A percentile compares a stretch with the other conserved stretches of the same genome.
phyloP scores from a whole-genome alignment of 2,329 filamentous ascomycete species.

The Aspergillus hortae region DNA sequence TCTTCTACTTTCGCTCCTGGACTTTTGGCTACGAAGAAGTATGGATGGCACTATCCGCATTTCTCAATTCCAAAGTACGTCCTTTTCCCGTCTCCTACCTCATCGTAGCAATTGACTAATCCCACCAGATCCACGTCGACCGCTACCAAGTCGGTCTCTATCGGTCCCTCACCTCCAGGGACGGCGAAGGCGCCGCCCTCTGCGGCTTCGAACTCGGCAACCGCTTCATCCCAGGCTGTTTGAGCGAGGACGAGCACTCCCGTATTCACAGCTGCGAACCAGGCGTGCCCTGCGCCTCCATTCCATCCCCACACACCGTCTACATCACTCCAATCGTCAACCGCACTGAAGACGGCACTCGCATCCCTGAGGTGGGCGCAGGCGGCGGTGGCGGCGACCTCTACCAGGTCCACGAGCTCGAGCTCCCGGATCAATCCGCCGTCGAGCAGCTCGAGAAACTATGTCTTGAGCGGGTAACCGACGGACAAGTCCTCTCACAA shows the following conservation, averaged over 20 bases:
- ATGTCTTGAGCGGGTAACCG: constrained; percentile 41
- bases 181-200: constrained; percentile 62
- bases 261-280: constrained; percentile 85
- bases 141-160: constrained; percentile 75
- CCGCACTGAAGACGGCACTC: constrained; percentile 52
- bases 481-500: constrained; percentile 22
- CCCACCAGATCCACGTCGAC: constrained; percentile 69
- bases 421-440: constrained; percentile 49
- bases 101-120: constrained; percentile 11
- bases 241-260: constrained; percentile 61
- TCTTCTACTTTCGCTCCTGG: constrained; percentile 85
- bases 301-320: constrained; percentile 55
- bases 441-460: constrained; percentile 53
- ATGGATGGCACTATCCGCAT: constrained; percentile 74
- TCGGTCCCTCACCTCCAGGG: constrained; percentile 52
- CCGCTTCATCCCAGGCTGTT: constrained; percentile 62
- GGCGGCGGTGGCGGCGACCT: constrained; percentile 78
- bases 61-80: constrained; percentile 60
- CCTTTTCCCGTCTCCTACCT: not conserved
- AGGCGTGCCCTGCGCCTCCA: constrained; percentile 47
- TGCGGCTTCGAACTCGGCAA: constrained; percentile 76
- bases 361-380: constrained; percentile 69
- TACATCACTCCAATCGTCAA: constrained; percentile 76
- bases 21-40: constrained; percentile 93
- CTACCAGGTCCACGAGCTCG: constrained; percentile 63